Evolutionary conservation across 768 basidiomycete genomes (phyloP).

Genomic region (button mushroom (Agaricus bisporus)): DNA sequence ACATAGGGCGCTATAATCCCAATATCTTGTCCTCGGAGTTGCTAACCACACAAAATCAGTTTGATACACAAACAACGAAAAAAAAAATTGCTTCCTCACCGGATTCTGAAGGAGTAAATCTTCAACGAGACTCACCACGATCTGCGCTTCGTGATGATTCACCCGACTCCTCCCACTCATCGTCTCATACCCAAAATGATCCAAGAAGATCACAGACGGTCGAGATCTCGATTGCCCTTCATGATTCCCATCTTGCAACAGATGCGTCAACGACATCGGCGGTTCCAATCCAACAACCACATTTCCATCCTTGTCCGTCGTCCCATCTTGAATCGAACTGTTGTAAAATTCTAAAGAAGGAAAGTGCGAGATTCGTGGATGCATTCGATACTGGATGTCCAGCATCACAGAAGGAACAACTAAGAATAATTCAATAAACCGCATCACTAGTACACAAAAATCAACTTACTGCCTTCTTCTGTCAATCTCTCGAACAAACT

Average conservation of each 20-base stretch:
- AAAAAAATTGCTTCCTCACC: slow-evolving; percentile 43
- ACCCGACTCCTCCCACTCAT: slow-evolving; percentile 65
- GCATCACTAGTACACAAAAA: background rate
- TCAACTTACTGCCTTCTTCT: slow-evolving; percentile 65
- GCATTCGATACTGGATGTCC: slow-evolving; percentile 95
- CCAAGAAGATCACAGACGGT: slow-evolving; percentile 72
- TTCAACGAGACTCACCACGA: slow-evolving; percentile 75
- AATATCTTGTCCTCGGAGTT: slow-evolving; percentile 68
- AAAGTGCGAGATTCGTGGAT: slow-evolving; percentile 83
- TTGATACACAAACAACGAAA: too few species aligned
- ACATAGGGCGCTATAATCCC: slow-evolving; percentile 92
- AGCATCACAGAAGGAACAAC: slow-evolving; percentile 89
- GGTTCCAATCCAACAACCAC: slow-evolving; percentile 49
- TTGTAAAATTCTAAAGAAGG: slow-evolving; percentile 83
- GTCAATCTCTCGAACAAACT: slow-evolving; percentile 89
- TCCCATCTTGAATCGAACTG: slow-evolving; percentile 65
- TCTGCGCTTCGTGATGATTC: slow-evolving; percentile 72
- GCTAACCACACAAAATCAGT: slow-evolving; percentile 23
- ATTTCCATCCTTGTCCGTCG: slow-evolving; percentile 48
- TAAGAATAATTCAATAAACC: slow-evolving; percentile 20
- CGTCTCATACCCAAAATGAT: slow-evolving; percentile 70
- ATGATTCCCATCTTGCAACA: slow-evolving; percentile 31
- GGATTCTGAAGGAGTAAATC: slow-evolving; percentile 75
- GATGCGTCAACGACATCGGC: slow-evolving; percentile 43
- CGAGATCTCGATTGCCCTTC: slow-evolving; percentile 18